These are phyloP conservation scores for Ceratocystis alfenasii DNA, from an alignment of 2,329 filamentous ascomycete genomes.

Conservation along the genomic window DNA sequence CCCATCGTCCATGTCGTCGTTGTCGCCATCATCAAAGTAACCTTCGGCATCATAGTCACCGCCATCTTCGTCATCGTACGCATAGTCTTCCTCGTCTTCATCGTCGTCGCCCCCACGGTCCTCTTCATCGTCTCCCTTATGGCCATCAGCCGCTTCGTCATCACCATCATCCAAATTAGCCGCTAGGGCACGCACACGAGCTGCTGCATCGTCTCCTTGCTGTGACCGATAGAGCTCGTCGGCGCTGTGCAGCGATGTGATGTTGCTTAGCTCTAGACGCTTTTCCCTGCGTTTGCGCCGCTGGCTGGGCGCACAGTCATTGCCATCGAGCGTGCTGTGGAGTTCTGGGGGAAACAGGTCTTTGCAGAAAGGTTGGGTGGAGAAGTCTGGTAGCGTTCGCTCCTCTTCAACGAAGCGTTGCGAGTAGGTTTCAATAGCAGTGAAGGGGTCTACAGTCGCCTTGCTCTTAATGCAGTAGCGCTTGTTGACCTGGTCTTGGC, in stretches of 20 bases:
- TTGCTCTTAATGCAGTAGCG: conserved; percentile 44
- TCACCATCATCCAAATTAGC: conserved; percentile 36
- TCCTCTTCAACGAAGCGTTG: conserved; percentile 42
- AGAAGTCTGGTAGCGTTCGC: conserved; percentile 43
- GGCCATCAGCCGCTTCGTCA: conserved; percentile 36
- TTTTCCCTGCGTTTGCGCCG: conserved; percentile 31
- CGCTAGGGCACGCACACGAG: conserved; percentile 27
- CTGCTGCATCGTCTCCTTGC: conserved; percentile 26
- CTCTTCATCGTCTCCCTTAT: conserved; percentile 37
- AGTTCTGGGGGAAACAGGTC: conserved; percentile 47
- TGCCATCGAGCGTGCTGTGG: conserved; percentile 42
- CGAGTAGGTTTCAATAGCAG: conserved; percentile 46
- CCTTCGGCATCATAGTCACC: conserved; percentile 51
- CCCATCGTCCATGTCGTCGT: conserved; percentile 43
- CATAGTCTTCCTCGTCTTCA: conserved; percentile 34
- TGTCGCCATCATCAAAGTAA: conserved; percentile 48
- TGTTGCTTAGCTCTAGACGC: conserved; percentile 37
- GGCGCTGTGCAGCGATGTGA: conserved; percentile 39
- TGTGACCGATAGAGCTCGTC: conserved; percentile 39
- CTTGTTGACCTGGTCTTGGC: conserved; percentile 47
- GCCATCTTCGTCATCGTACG: conserved; percentile 46
- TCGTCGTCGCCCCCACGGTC: conserved; percentile 33
- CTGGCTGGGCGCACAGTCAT: conserved; percentile 28
- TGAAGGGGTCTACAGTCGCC: conserved; percentile 46
- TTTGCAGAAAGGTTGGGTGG: conserved; percentile 37